These are phyloP conservation scores for Cutaneotrichosporon sp. DNA, from an alignment of 1,284 basidiomycete genomes.

Conservation along the genomic window DNA sequence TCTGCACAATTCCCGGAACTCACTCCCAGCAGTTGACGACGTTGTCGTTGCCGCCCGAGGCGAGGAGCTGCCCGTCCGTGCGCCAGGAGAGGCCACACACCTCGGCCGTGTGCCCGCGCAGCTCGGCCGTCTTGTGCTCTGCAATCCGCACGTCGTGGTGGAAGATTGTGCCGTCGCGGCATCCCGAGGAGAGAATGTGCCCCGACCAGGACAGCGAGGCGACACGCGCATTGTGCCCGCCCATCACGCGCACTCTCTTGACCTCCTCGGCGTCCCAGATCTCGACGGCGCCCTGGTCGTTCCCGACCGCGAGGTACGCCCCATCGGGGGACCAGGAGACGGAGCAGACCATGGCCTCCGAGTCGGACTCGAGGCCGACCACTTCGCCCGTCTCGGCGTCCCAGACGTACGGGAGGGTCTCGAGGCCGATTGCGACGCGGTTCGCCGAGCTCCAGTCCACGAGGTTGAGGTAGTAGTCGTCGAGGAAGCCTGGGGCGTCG, in stretches of 20 bases:
- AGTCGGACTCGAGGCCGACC: slow-evolving; percentile 59
- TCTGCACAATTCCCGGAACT: slow-evolving; percentile 23
- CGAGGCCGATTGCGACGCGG: slow-evolving; percentile 82
- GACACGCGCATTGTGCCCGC: slow-evolving; percentile 73
- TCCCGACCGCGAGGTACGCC: slow-evolving; percentile 79
- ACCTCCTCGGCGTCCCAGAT: slow-evolving; percentile 90
- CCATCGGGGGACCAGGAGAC: slow-evolving; percentile 88
- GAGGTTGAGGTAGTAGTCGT: slow-evolving; percentile 97
- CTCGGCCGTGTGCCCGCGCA: slow-evolving; percentile 84
- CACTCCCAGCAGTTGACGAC: slow-evolving; percentile 94
- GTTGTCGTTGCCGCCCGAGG: slow-evolving; percentile 93
- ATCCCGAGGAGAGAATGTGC: slow-evolving; percentile 83
- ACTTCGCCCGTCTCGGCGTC: slow-evolving; percentile 87
- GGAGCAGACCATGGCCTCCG: slow-evolving; percentile 70
- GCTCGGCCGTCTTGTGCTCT: slow-evolving; percentile 83
- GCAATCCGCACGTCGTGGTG: slow-evolving; percentile 90
- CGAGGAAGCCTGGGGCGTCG: slow-evolving; percentile 91
- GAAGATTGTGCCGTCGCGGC: slow-evolving; percentile 87
- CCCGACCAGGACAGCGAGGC: slow-evolving; percentile 81
- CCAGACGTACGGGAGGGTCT: slow-evolving; percentile 85
- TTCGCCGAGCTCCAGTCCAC: slow-evolving; percentile 87
- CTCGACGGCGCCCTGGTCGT: slow-evolving; percentile 81
- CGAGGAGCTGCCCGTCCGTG: slow-evolving; percentile 79
- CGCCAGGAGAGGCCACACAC: slow-evolving; percentile 69
- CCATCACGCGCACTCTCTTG: slow-evolving; percentile 83